These are phyloP conservation scores for Acorus gramineus DNA, from an alignment of 106 monocot genomes.

Conservation along the genomic window DNA sequence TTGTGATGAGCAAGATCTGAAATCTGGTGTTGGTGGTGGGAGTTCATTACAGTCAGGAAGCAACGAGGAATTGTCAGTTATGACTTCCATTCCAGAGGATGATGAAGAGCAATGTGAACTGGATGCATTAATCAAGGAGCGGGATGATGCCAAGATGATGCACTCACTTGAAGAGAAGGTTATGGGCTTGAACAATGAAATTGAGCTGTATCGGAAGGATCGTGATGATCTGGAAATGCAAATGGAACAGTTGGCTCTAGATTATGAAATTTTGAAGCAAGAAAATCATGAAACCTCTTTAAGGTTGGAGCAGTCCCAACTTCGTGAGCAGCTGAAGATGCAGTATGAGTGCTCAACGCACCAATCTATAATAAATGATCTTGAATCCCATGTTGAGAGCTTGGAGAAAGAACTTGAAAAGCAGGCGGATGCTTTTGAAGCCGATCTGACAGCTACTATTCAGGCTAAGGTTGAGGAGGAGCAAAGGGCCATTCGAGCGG, in stretches of 20 bases:
- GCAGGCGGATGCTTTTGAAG: conserved; percentile 54
- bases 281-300: conserved; percentile 79
- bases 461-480: conserved; percentile 69
- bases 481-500: conserved; percentile 65
- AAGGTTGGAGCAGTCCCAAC: conserved; percentile 73
- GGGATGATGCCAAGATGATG: conserved; percentile 10
- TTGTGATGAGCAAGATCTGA: conserved; percentile 15
- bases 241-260: conserved; percentile 96
- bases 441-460: conserved; percentile 35
- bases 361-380: conserved; percentile 71
- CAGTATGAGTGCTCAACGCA: conserved; percentile 95
- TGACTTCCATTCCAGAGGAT: conserved; percentile 16
- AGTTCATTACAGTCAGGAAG: conserved; percentile 5
- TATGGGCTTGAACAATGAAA: conserved; percentile 46
- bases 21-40: not conserved
- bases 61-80: conserved; percentile 22
- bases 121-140: conserved; percentile 37
- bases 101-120: conserved; percentile 35
- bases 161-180: conserved; percentile 49
- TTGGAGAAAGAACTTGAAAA: conserved; percentile 72
- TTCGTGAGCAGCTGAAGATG: conserved; percentile 85
- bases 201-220: conserved; percentile 85
- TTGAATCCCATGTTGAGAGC: conserved; percentile 65
- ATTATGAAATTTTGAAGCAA: conserved; percentile 95
- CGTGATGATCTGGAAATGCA: conserved; percentile 90